These are phyloP conservation scores for Mycena capillaripes DNA, from an alignment of 768 basidiomycete genomes.

Conservation along the genomic window DNA sequence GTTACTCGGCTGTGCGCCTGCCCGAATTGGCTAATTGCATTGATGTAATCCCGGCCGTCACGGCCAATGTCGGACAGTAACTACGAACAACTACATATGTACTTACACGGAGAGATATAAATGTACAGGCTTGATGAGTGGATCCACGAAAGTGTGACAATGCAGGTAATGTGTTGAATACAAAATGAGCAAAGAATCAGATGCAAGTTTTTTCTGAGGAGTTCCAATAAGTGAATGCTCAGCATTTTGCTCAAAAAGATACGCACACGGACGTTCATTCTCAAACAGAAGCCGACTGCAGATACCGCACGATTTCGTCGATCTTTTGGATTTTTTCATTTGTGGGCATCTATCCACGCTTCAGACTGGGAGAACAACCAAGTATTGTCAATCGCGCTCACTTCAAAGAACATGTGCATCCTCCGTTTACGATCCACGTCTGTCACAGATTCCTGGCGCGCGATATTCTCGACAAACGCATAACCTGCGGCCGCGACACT, in stretches of 20 bases:
- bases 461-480: constrained; percentile 31
- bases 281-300: constrained; percentile 42
- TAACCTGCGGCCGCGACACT: background rate
- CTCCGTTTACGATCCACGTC: constrained; percentile 53
- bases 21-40: background rate
- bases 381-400: constrained; percentile 43
- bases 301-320: constrained; percentile 58
- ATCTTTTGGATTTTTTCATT: constrained; percentile 68
- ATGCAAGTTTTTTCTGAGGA: no score
- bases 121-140: constrained; percentile 5
- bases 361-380: background rate
- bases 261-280: background rate
- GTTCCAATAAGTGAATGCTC: background rate
- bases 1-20: background rate
- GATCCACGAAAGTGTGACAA: background rate
- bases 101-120: no score
- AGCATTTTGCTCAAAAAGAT: background rate
- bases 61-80: background rate
- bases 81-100: background rate
- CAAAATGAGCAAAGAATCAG: constrained; percentile 13
- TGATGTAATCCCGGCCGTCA: background rate
- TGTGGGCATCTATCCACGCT: constrained; percentile 62
- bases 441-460: constrained; percentile 26
- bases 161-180: constrained; percentile 6
- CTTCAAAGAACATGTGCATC: constrained; percentile 69